Base-by-base conservation (phyloP, 1,284 basidiomycete genomes). In the Macrocybe sp. region DNA sequence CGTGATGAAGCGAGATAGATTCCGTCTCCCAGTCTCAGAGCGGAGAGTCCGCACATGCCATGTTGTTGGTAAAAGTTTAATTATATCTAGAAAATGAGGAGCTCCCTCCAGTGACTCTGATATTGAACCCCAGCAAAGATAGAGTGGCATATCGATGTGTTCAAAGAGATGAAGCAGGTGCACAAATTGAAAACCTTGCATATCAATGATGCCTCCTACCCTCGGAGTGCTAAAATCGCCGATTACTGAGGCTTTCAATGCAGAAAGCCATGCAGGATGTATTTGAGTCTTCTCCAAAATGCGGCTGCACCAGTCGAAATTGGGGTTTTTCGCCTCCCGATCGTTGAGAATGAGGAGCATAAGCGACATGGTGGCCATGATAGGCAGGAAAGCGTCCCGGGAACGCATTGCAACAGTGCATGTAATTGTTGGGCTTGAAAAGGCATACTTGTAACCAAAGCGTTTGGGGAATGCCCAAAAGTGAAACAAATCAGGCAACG, bases 121-220 rank as follows among this genome's bases (percentile, higher is more conserved):
- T 22, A 30, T 45, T 6, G 41, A 7, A 46, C 53, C 53, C 53
- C 51, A 55, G 30, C 36, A 48, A 12, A 53, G 12, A 30, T 40
- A 50, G 9, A 55, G 6, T 11, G 45, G 43, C 16, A 52, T 14
- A 31, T 48, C 44, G 11, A 35, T 16, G 29, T 33, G 14, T 11
- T 7, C 22, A 22, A 47, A 32, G 38, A 51, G 38, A 12, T 29
- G 46, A 30, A 49, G 47, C 33, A 45, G 45, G 16, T 8, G 42
- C 32, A 47, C 39, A 14, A 34, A 51, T 36, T 53, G 37, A 37
- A 49, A 53, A 16, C 16, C 37, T 29, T 45, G 48, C n/a, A 54
- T 42, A 45, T 53, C 45, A 37, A 59, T 44, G 16, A 58, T 52
- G 32, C 56, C 55, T n/a, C 57, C 55, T 12, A 59, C 37, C 29